Conservation (phyloP, 2,329 filamentous ascomycete genomes). For the Botrytis galanthina region DNA sequence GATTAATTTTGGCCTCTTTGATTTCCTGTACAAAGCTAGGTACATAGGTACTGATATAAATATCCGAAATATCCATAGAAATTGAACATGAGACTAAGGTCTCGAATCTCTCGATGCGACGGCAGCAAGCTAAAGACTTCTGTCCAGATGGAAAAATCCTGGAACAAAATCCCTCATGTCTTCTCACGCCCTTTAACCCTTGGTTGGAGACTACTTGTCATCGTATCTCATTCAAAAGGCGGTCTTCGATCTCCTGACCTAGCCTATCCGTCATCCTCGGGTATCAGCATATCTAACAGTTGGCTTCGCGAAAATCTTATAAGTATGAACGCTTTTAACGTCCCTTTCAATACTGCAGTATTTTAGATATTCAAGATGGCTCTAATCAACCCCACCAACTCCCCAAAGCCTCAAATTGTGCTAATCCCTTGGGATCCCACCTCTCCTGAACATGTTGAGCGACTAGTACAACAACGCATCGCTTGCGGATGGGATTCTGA, state of each 20-base stretch:
- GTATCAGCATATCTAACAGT: not conserved
- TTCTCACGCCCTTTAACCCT: constrained; percentile 6
- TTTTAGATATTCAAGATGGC: not conserved
- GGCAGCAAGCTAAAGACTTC: not conserved
- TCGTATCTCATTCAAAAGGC: not conserved
- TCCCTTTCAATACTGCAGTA: constrained; percentile 5
- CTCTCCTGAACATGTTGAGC: constrained; percentile 42
- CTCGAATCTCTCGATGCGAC: not conserved
- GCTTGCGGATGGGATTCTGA: constrained; percentile 47
- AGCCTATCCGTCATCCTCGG: not conserved
- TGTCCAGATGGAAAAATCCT: not conserved
- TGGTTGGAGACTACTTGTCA: not conserved
- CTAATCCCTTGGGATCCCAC: constrained; percentile 48
- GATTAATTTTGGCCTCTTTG: too few relatives aligned
- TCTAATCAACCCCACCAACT: not conserved
- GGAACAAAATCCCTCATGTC: not conserved
- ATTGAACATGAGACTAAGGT: not conserved
- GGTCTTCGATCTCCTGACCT: not conserved
- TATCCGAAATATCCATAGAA: not conserved
- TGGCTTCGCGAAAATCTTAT: not conserved
- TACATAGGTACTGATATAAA: too few relatives aligned
- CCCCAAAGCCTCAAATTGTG: constrained; percentile 32
- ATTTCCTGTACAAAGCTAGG: too few relatives aligned
- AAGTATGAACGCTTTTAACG: not conserved
- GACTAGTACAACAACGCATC: constrained; percentile 46